These are phyloP conservation scores for Verticillium albo-atrum DNA, from an alignment of 2,329 filamentous ascomycete species.

Conservation along the genomic window DNA sequence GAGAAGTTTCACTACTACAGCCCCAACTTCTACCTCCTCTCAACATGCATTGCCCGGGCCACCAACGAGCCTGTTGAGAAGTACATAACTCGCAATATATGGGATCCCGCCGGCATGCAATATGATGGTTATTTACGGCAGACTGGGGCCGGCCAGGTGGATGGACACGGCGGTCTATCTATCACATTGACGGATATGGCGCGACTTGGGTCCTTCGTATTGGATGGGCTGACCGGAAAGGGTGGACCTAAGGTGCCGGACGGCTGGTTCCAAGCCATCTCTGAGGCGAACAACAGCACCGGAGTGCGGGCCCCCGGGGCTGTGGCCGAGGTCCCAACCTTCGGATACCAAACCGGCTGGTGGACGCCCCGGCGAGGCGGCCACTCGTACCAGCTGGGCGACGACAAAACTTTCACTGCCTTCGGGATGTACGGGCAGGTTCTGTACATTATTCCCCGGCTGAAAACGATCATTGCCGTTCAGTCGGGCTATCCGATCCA, in stretches of 20 bases:
- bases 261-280: not conserved
- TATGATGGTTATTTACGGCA: not conserved
- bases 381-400: not conserved
- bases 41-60: not conserved
- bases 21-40: not conserved
- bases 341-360: not conserved
- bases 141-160: not conserved
- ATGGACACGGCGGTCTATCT: not conserved
- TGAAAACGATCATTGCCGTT: not conserved
- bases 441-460: not conserved
- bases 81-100: not conserved
- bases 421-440: not conserved
- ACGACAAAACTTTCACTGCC: not conserved
- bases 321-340: not conserved
- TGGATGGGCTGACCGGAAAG: not conserved
- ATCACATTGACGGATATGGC: not conserved
- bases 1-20: constrained; percentile 1
- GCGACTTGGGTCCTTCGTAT: not conserved
- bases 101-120: not conserved
- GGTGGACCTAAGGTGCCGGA: not conserved
- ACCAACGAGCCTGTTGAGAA: not conserved
- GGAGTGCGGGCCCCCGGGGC: not conserved
- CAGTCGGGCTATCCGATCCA: not conserved
- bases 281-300: not conserved
- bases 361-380: not conserved